Evolutionary conservation across 352 stramenopile genomes (phyloP).

Genomic region (Phytophthora pini): DNA sequence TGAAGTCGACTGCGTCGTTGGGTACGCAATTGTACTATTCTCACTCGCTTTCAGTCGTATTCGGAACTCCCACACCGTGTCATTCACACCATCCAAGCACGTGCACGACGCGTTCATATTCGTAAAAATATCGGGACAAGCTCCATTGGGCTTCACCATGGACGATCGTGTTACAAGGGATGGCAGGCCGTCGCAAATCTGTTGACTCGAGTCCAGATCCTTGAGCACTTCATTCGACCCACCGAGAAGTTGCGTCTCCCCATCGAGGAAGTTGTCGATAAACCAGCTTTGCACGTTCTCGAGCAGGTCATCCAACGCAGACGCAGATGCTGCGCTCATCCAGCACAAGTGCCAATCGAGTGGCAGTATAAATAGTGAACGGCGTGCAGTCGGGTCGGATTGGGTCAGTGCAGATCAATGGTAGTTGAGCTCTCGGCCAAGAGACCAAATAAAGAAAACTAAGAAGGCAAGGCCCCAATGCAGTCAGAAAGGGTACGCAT

Average conservation of each 20-base stretch:
- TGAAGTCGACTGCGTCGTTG: constrained; percentile 6
- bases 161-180: constrained; percentile 39
- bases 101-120: constrained; percentile 48
- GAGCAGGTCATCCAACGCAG: constrained; percentile 5
- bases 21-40: constrained; percentile 8
- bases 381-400: constrained; percentile 4
- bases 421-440: background rate
- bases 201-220: constrained; percentile 7
- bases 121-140: constrained; percentile 35
- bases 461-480: background rate
- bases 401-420: too few relatives aligned
- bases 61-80: constrained; percentile 30
- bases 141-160: constrained; percentile 31
- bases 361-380: constrained; percentile 25
- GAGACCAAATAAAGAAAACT: constrained; percentile 22
- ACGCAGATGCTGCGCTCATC: constrained; percentile 10
- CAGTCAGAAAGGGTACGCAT: background rate
- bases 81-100: constrained; percentile 36
- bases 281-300: constrained; percentile 40
- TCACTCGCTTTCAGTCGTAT: constrained; percentile 17
- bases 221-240: constrained; percentile 16
- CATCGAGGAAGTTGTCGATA: constrained; percentile 38
- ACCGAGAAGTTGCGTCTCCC: constrained; percentile 39
- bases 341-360: constrained; percentile 6
- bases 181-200: constrained; percentile 34